Evolutionary conservation across 169 alveolate species (phyloP).

Genomic region (Plasmodium fragile): DNA sequence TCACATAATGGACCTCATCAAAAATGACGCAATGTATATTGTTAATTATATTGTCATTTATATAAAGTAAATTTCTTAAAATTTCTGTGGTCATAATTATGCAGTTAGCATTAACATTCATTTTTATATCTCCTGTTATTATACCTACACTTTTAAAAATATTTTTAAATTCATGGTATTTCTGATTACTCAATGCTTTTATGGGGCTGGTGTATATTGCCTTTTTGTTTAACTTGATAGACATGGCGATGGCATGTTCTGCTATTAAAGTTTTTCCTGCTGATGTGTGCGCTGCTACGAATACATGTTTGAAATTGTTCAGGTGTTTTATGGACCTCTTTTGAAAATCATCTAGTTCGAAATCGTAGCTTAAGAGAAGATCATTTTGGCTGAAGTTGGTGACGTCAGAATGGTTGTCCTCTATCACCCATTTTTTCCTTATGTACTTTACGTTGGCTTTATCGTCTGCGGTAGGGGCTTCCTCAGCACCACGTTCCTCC

Average conservation of each 20-base stretch:
- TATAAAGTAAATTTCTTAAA: slow-evolving; percentile 93
- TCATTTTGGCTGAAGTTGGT: slow-evolving; percentile 61
- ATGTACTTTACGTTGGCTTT: slow-evolving; percentile 47
- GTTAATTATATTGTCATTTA: slow-evolving; percentile 88
- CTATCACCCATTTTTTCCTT: slow-evolving; percentile 85
- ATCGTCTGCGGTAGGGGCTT: background rate
- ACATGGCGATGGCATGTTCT: slow-evolving; percentile 98
- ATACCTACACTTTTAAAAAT: slow-evolving; percentile 95
- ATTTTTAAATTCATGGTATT: slow-evolving; percentile 93
- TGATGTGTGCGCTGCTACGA: slow-evolving; percentile 99
- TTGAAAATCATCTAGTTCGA: slow-evolving; percentile 97
- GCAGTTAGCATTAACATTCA: slow-evolving; percentile 96
- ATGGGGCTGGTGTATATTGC: slow-evolving; percentile 99
- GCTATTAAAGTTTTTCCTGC: slow-evolving; percentile 99
- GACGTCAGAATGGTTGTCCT: slow-evolving; percentile 78
- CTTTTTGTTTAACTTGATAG: slow-evolving; percentile 92
- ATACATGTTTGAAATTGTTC: slow-evolving; percentile 94
- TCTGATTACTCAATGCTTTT: slow-evolving; percentile 98
- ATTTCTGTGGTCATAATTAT: slow-evolving; percentile 99
- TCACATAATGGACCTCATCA: slow-evolving; percentile 99
- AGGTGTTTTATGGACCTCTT: slow-evolving; percentile 95
- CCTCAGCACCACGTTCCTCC: background rate
- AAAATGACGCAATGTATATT: slow-evolving; percentile 97
- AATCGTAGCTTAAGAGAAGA: slow-evolving; percentile 91
- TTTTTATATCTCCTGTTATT: slow-evolving; percentile 98